These are phyloP conservation scores for Terana coerulea DNA, from an alignment of 768 basidiomycete species.

Conservation along the genomic window DNA sequence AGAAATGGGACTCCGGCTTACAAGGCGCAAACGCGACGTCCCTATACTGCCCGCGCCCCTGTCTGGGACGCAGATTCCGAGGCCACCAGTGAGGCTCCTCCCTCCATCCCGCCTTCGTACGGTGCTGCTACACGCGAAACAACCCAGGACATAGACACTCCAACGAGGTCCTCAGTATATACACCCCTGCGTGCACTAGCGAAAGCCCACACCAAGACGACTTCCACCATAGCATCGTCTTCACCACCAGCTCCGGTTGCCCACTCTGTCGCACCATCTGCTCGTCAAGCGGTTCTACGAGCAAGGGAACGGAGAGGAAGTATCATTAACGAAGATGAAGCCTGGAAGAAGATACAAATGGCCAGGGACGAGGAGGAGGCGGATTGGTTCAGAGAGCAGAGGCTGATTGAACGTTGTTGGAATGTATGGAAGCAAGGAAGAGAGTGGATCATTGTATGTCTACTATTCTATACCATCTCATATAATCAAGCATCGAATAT, in stretches of 20 bases:
- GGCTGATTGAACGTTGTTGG: slow-evolving; percentile 67
- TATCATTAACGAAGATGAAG: slow-evolving; percentile 65
- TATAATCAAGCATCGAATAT: slow-evolving; percentile 11
- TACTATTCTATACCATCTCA: slow-evolving; percentile 11
- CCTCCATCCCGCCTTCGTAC: slow-evolving; percentile 49
- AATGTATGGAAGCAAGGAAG: slow-evolving; percentile 70
- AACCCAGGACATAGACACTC: slow-evolving; percentile 15
- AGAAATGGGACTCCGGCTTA: slow-evolving; percentile 8
- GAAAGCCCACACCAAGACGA: slow-evolving; percentile 13
- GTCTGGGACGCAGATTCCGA: slow-evolving; percentile 38
- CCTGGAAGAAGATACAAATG: slow-evolving; percentile 75
- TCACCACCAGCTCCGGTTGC: slow-evolving; percentile 1
- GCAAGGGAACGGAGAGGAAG: slow-evolving; percentile 41
- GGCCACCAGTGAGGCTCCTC: slow-evolving; percentile 29
- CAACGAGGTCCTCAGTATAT: slow-evolving; percentile 6
- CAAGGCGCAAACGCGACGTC: neutral
- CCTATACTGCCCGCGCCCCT: neutral
- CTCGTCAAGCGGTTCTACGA: slow-evolving; percentile 7
- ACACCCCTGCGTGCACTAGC: slow-evolving; percentile 12
- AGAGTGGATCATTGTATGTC: slow-evolving; percentile 69
- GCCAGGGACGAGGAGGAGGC: slow-evolving; percentile 69
- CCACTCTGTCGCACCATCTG: slow-evolving; percentile 2
- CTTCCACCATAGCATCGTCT: neutral
- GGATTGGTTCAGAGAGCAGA: slow-evolving; percentile 60
- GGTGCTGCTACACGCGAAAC: slow-evolving; percentile 38